Evolutionary conservation across 73 alveolate species (phyloP).

Genomic region (Uronychia setigera): DNA sequence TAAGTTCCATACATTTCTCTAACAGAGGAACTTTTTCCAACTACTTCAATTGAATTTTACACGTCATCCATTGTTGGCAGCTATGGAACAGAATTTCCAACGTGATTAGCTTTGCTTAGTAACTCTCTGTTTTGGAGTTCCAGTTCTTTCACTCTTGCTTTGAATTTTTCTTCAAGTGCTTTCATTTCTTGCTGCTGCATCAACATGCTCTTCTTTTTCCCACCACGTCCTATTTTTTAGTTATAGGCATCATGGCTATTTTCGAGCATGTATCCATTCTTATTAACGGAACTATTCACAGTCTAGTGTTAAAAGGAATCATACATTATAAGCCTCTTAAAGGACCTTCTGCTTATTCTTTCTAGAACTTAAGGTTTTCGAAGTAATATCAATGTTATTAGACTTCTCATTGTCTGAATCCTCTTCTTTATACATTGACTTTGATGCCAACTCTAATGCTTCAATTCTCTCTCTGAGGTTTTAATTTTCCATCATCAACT

Average conservation of each 20-base stretch:
- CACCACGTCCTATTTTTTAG: too few relatives aligned
- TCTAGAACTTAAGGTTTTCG: too few relatives aligned
- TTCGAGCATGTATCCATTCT: neutral
- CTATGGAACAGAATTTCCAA: neutral
- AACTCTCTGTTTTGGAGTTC: neutral
- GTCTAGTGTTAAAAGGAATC: neutral
- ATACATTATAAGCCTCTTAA: neutral
- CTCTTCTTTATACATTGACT: neutral
- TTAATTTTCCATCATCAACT: constrained; percentile 26
- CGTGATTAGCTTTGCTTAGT: neutral
- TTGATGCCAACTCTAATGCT: neutral
- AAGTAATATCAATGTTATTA: too few relatives aligned
- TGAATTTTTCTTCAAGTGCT: neutral
- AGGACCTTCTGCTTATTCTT: neutral
- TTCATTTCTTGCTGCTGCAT: neutral
- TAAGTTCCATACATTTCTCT: neutral
- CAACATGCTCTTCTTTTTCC: neutral
- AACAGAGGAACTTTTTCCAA: neutral
- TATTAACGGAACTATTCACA: too few relatives aligned
- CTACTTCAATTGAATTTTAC: neutral
- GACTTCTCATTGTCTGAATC: too few relatives aligned
- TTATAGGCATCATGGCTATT: too few relatives aligned
- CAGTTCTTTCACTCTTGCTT: neutral
- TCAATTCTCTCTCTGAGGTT: constrained; percentile 37
- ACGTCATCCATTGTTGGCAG: neutral